Conservation (phyloP, 192 early-diverging fungal species). For the Coemansia sp. region DNA sequence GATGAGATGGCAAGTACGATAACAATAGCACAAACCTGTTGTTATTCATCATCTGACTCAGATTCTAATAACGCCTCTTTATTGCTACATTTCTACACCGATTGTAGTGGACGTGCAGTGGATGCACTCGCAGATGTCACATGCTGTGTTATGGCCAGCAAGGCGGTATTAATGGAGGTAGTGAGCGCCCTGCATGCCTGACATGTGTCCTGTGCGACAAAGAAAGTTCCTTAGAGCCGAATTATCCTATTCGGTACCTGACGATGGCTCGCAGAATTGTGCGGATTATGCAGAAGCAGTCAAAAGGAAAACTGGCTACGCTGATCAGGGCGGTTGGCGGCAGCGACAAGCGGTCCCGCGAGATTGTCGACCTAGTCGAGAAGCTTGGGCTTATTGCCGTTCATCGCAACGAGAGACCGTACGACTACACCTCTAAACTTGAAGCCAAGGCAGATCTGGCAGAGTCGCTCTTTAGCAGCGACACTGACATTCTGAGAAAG, state of each 20-base stretch:
- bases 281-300: neutral
- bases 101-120: constrained; percentile 27
- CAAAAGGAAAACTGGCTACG: neutral
- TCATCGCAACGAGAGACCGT: constrained; percentile 11
- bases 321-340: constrained; percentile 12
- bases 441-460: neutral
- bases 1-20: neutral
- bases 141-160: constrained; percentile 18
- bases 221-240: neutral
- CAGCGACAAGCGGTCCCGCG: neutral
- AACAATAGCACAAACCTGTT: no score
- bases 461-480: constrained; percentile 20
- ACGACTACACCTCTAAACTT: constrained; percentile 1
- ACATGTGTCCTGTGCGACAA: constrained; percentile 17
- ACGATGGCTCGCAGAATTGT: constrained; percentile 16
- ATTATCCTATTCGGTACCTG: no score
- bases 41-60: neutral
- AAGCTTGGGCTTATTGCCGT: constrained; percentile 16
- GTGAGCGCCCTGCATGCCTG: constrained; percentile 11
- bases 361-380: neutral
- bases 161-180: no score
- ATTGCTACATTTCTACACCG: neutral
- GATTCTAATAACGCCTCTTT: no score
- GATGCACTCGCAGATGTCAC: constrained; percentile 34
- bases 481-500: constrained; percentile 9